Evolutionary conservation across 805 yeast species (phyloP), one percentile per base, ranked within the genome.

Genomic region (Tetrapisispora nanseiensis): DNA sequence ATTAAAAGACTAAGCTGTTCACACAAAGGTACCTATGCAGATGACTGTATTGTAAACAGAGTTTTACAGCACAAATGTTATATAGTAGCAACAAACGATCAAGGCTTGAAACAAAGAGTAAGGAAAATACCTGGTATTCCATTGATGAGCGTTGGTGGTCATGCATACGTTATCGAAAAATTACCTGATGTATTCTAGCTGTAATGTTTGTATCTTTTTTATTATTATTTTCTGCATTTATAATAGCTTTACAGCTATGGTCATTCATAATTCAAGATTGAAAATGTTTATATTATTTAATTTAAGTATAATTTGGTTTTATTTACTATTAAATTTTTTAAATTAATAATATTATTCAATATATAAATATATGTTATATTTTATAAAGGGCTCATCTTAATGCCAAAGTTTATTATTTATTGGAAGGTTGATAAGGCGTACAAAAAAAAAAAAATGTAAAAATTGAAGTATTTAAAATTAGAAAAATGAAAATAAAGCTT

Each of bases 61-160:
- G 95, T 92, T 6, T 74, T 90, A 62, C 97, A 90, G 57, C 97
- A 92, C 67, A 92, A 92, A 61, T 92, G 98, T 65, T 92, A 78
- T 57, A 89, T 92, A 43, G 97, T 92, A 29, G 98, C 98, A 38
- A 90, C 97, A 1, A 92, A 90, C 61, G 98, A 92, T 78, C 97
- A 95, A 12, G 97, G 90, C 54, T 69, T 92, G 59, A 92, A 92
- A 61, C 79, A 96, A 57, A 75, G 98, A 63, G 76, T 92, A 26
- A 76, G 98, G 67, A 92, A 92, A 63, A 86, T 92, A 22, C 98
- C 98, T 1, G 98, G 98, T 55, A 84, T 92, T 47, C 98, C 98
- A 11, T 70, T 92, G 28, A 78, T 92, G 94, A 86, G 95, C 65
- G 98, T 92, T 6, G 98, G 97, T 28, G 83, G 83, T 2, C 95